These are phyloP conservation scores for Chalciporus sp. DNA, from an alignment of 1,284 basidiomycete species.

Conservation along the genomic window DNA sequence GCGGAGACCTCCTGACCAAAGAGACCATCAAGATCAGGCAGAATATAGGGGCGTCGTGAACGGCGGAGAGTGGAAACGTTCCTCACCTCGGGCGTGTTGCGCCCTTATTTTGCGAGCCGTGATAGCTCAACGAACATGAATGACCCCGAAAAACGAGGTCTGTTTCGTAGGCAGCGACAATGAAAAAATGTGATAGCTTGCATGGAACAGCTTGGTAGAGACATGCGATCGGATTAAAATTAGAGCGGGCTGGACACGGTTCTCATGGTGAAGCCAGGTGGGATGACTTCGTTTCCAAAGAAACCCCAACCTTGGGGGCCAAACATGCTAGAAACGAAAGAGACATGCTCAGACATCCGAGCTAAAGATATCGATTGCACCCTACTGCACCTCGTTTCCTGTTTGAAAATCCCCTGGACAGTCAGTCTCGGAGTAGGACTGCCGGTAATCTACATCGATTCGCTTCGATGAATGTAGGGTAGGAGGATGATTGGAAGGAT, in stretches of 20 bases:
- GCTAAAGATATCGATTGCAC: background rate
- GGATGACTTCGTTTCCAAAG: constrained; percentile 30
- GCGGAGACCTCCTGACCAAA: background rate
- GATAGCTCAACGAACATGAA: background rate
- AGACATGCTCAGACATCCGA: background rate
- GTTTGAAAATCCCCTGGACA: background rate
- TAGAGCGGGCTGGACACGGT: constrained; percentile 1
- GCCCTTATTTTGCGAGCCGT: background rate
- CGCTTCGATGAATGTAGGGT: background rate
- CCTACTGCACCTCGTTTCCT: background rate
- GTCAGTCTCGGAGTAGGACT: no score
- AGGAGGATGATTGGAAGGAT: background rate
- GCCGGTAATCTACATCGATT: background rate
- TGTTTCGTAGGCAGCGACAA: background rate
- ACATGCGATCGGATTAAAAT: constrained; percentile 3
- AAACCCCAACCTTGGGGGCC: constrained; percentile 16
- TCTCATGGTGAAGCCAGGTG: constrained; percentile 13
- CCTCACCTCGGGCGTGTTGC: background rate
- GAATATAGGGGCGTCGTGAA: background rate
- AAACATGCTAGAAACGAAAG: background rate
- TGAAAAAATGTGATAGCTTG: background rate
- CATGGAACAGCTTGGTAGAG: background rate
- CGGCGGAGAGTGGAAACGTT: background rate
- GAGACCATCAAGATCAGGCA: background rate
- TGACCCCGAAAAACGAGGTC: background rate